Evolutionary conservation across 768 basidiomycete genomes (phyloP), one percentile per base, ranked within the genome.

Genomic region (Serendipita sp.): DNA sequence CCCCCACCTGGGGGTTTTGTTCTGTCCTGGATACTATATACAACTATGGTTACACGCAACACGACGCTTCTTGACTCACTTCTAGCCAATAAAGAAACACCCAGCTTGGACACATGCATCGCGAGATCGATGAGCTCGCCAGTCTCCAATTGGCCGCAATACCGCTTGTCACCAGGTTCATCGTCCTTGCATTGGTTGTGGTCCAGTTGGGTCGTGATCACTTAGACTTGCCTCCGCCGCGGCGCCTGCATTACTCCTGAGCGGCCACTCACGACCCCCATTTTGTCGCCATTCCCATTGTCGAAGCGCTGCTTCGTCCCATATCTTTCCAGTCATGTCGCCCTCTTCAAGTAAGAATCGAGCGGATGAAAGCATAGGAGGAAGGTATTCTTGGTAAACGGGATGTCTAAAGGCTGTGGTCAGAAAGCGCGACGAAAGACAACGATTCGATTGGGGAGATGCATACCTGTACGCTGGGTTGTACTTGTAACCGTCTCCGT

Each of bases 311-410:
- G 74, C 75, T 67, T 86, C 84, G 69, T 87, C 82, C 82, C 82
- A 86, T 11, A 71, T 65, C 65, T 82, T 85, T 24, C 70, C 74
- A 2, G 72, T 71, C 61, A 66, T 26, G 64, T 83, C 79, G 2
- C 71, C 76, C 42, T 74, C 75, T 34, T 71, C 70, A 65, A 71
- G 74, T 63, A 82, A 69, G 65, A 84, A 81, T 13, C 64, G 68
- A n/a, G 75, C 69, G 2, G 72, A 75, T 48, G 73, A 69, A 14
- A 83, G 69, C 30, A 77, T 72, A 20, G 72, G 64, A 2, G 86
- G 86, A 13, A 87, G 71, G 71, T 82, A 86, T 22, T 78, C 77
- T 66, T 88, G 80, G 61, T 78, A 71, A 42, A 86, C 83, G 0
- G 86, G 86, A 69, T 88, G 86, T 11, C 80, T 81, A 64, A 34